Conservation (phyloP, 2,329 filamentous ascomycete genomes). For the Epichloe baconii region DNA sequence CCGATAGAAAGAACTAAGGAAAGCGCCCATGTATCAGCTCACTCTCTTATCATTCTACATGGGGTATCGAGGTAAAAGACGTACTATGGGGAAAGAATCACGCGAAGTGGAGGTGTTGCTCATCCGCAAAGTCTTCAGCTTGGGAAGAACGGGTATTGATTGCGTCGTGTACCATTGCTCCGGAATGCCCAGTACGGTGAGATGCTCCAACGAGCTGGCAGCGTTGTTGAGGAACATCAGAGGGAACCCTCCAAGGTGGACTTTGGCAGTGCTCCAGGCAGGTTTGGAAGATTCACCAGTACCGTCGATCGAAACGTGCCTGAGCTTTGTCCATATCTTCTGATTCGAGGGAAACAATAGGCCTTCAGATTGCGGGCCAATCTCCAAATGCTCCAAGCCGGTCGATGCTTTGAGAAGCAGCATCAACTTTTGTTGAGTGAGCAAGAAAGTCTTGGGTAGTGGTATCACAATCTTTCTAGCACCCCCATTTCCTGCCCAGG, state of each 20-base stretch:
- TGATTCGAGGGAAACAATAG: slow-evolving; percentile 3
- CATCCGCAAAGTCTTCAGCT: slow-evolving; percentile 17
- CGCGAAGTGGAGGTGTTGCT: slow-evolving; percentile 9
- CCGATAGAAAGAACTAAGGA: slow-evolving; percentile 11
- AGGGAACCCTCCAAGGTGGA: slow-evolving; percentile 3
- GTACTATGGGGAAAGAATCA: slow-evolving; percentile 1
- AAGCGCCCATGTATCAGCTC: background rate
- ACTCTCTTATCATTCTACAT: background rate
- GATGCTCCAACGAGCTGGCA: slow-evolving; percentile 9
- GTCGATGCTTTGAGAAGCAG: slow-evolving; percentile 14
- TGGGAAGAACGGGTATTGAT: slow-evolving; percentile 13
- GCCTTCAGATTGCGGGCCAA: slow-evolving; percentile 7
- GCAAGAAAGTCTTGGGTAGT: slow-evolving; percentile 13
- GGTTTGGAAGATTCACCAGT: slow-evolving; percentile 5
- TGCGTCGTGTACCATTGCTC: slow-evolving; percentile 8
- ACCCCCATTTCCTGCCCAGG: slow-evolving; percentile 18
- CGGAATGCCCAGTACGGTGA: slow-evolving; percentile 13
- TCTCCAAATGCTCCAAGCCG: slow-evolving; percentile 16
- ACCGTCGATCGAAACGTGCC: slow-evolving; percentile 5
- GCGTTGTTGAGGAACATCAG: slow-evolving; percentile 8
- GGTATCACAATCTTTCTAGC: slow-evolving; percentile 17
- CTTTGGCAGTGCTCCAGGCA: slow-evolving; percentile 5
- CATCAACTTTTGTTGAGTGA: slow-evolving; percentile 18
- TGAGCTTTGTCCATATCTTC: slow-evolving; percentile 6
- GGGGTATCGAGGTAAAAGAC: background rate